Percentiles rank a stretch among this genome's conserved stretches.
These are phyloP conservation scores for Neofusicoccum kwambonambiense DNA, from an alignment of 2,329 filamentous ascomycete genomes.

Conservation along the genomic window DNA sequence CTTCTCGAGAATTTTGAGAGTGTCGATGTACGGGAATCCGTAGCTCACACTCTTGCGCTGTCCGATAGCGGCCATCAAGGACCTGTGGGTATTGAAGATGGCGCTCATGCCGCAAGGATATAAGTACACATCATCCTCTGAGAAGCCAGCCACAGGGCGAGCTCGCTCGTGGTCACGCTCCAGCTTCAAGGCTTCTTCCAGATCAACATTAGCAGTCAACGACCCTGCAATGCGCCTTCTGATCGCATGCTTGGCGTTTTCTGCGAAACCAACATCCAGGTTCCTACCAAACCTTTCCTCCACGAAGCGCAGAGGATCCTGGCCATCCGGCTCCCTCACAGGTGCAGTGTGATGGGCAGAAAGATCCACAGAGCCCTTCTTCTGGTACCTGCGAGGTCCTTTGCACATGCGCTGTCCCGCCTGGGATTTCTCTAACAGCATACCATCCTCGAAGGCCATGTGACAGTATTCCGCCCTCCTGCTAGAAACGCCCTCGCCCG, in stretches of 20 bases:
- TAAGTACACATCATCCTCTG: conserved; percentile 84
- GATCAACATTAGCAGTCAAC: conserved; percentile 69
- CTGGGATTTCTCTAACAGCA: conserved; percentile 54
- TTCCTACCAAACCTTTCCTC: conserved; percentile 95
- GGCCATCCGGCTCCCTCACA: conserved; percentile 36
- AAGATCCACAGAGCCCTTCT: conserved; percentile 53
- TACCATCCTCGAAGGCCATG: conserved; percentile 67
- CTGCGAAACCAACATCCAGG: conserved; percentile 73
- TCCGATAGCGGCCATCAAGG: conserved; percentile 64
- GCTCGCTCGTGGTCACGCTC: conserved; percentile 43
- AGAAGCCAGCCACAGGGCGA: conserved; percentile 59
- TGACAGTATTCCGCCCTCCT: conserved; percentile 88
- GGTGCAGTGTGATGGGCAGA: conserved; percentile 19
- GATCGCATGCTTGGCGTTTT: conserved; percentile 82
- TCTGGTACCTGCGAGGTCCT: conserved; percentile 79
- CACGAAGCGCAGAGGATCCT: conserved; percentile 77
- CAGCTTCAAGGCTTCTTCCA: conserved; percentile 58
- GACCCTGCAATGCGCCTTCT: conserved; percentile 85
- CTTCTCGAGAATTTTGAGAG: conserved; percentile 90
- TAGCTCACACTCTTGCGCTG: conserved; percentile 78
- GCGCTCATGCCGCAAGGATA: conserved; percentile 92
- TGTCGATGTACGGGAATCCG: conserved; percentile 96
- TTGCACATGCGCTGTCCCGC: conserved; percentile 52
- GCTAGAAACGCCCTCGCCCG: conserved; percentile 88
- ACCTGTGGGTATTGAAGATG: conserved; percentile 84